Conservation (phyloP, 148 eudicot genomes). For the Agrostemma githago region DNA sequence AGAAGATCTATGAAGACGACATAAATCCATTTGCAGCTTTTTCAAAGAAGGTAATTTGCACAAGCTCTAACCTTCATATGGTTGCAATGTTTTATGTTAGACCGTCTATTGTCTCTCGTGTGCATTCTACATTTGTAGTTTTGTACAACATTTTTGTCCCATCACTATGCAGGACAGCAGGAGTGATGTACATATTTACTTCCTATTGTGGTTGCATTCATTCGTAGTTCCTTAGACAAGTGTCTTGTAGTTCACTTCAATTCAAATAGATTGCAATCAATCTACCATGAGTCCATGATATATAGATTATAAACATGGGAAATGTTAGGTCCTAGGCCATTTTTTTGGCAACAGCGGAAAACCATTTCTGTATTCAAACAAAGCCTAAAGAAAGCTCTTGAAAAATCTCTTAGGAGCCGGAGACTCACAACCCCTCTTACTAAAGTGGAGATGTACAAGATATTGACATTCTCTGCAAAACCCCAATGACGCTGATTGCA, state of each 20-base stretch:
- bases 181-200: background rate
- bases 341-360: background rate
- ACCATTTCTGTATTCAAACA: background rate
- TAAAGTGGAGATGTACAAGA: background rate
- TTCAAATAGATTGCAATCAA: background rate
- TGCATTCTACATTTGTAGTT: background rate
- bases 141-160: no score
- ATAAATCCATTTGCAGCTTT: conserved; percentile 99
- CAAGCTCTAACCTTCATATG: background rate
- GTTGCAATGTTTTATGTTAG: background rate
- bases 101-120: background rate
- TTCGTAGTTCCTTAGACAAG: background rate
- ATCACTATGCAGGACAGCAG: conserved; percentile 1
- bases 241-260: background rate
- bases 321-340: background rate
- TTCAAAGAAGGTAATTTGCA: conserved; percentile 68
- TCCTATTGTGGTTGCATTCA: background rate
- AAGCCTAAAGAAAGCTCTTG: background rate
- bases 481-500: background rate
- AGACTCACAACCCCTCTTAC: background rate
- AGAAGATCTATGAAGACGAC: conserved; percentile 97
- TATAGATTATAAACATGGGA: background rate
- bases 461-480: background rate
- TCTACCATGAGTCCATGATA: background rate
- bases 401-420: background rate